Percentiles rank a stretch among this genome's conserved stretches.
phyloP scores from a whole-genome alignment of 2,329 filamentous ascomycete species.

The Curvularia sp. region DNA sequence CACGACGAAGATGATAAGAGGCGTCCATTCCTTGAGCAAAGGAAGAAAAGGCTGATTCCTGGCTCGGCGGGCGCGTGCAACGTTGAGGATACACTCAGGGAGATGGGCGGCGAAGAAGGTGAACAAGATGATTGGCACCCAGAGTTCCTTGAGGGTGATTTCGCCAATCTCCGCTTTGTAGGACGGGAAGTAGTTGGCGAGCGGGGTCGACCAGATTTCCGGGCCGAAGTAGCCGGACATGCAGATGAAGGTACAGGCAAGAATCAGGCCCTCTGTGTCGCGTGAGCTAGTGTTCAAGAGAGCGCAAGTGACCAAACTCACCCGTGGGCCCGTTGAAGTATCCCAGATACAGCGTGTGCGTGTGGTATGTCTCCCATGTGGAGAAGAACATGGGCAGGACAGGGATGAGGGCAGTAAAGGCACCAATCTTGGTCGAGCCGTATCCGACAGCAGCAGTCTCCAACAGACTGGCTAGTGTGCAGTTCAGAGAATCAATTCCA shows the following conservation, averaged over 20 bases:
- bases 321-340: constrained; percentile 93
- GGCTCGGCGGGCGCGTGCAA: constrained; percentile 74
- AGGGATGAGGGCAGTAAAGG: constrained; percentile 89
- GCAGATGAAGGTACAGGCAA: constrained; percentile 86
- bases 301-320: constrained; percentile 23
- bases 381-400: constrained; percentile 99
- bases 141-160: constrained; percentile 83
- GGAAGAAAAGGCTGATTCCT: constrained; percentile 77
- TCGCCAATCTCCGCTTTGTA: constrained; percentile 67
- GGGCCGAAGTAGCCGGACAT: constrained; percentile 88
- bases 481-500: constrained; percentile 97
- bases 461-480: constrained; percentile 87
- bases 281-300: constrained; percentile 19
- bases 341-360: constrained; percentile 93
- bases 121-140: constrained; percentile 68
- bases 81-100: constrained; percentile 88
- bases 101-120: constrained; percentile 68
- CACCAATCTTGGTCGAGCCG: constrained; percentile 80
- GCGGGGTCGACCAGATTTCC: constrained; percentile 79
- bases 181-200: constrained; percentile 62
- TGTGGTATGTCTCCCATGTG: constrained; percentile 99
- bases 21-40: constrained; percentile 91
- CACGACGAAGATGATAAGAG: constrained; percentile 81
- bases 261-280: constrained; percentile 76
- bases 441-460: constrained; percentile 94